Evolutionary conservation across 176 grass and related monocot genomes (phyloP), one percentile per base, ranked within the genome.

Genomic region (Leersia perrieri): DNA sequence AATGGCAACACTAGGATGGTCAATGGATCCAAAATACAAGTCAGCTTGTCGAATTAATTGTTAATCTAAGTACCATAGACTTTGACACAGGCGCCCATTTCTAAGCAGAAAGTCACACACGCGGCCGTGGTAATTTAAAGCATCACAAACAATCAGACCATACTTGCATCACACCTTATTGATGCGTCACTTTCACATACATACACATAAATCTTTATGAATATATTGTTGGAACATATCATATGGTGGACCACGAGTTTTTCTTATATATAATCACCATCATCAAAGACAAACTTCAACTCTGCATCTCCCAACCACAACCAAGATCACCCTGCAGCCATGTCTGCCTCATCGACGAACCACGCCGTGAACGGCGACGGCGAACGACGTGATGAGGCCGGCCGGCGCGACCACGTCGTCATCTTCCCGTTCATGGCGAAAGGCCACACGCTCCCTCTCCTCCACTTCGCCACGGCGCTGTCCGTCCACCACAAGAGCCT

Each of bases 361-460:
- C 20, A 36, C 35, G 63, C 29, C 16, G 8, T 32, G 0, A 68
- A 49, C 33, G 65, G 33, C 14, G 28, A 8, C 55, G 7, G 12
- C 40, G 61, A 64, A 13, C 2, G 27, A n/a, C n/a, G n/a, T n/a
- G n/a, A n/a, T 5, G 62, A 39, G 13, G 20, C 71, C 3, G 84
- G 68, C 18, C 87, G n/a, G n/a, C n/a, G 69, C 68, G 81, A 91
- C 31, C 88, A 80, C 78, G 32, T 97, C 22, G 25, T 97, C 35
- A 60, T 97, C 69, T 87, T 97, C 58, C 94, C 94, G 11, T 91
- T 97, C 86, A 93, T 93, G 91, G 91, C 94, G 33, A 93, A 97
- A 36, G 81, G 91, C 31, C 94, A 93, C 83, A 87, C 78, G 27
- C 80, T 91, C 63, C 94, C 91, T 4, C 83, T 97, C 35, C 60